Evolutionary conservation across 2,329 filamentous ascomycete genomes (phyloP), one percentile per base, ranked within the genome.

Genomic region (Westerdykella aurantiaca): DNA sequence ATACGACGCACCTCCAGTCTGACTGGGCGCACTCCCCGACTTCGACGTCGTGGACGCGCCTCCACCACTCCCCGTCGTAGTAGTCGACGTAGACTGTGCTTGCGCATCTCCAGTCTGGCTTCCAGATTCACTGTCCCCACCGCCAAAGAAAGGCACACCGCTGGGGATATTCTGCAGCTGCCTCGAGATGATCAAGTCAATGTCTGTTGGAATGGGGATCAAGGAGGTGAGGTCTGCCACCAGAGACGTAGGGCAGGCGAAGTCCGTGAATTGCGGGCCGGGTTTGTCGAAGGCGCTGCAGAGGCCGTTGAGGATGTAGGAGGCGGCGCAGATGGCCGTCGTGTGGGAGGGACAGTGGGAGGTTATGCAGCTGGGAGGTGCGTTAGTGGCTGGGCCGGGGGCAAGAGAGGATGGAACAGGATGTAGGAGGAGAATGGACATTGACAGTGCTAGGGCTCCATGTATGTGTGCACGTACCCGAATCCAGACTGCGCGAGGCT

Each of bases 331-430:
- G 38, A 52, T n/a, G 23, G 39, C 38, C 2, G 17, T 5, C 16
- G 50, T 52, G 39, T 44, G 39, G 31, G 38, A 10, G 10, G 44
- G 48, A 39, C 43, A 49, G 33, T 40, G 42, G 41, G 45, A 49
- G 4, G 45, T 43, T 6, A 50, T 35, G 22, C 51, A 49, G n/a
- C 50, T 52, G 21, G 18, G 18, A 17, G 6, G 16, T 2, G 25
- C 12, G 38, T 39, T 21, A 46, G 38, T 4, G 14, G 31, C 5
- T n/a, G 21, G 31, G 31, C 38, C 38, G 10, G 23, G 22, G 22
- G 23, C 14, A 14, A 10, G 23, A 14, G 31, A 14, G 16, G 23
- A 31, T 17, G 16, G 31, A 3, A 10, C 3, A 3, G 18, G 6
- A 21, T 21, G 6, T 21, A n/a, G n/a, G 10, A 12, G 2, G 23